Base-by-base conservation (phyloP, 345 rosid species). In the Pseudoturritis turrita region DNA sequence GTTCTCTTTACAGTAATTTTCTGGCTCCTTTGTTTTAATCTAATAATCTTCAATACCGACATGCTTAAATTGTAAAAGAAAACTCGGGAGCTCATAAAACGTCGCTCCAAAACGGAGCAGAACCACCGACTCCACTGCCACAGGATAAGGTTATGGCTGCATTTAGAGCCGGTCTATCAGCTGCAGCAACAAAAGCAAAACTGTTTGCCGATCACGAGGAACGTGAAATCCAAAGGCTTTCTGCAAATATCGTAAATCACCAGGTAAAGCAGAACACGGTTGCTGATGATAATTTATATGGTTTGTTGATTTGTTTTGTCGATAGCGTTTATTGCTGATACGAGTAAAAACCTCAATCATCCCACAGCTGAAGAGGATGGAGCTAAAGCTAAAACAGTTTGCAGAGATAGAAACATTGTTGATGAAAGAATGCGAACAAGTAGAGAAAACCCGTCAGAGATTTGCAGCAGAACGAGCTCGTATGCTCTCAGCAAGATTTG, bases 161-260 rank as follows among this genome's bases (percentile, higher is more conserved):
- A 54, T 93, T 96, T 14, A 81, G 82, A 84, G 92, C 81, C 41
- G 97, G 99, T 72, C 90, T 95, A 80, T 79, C 96, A 68, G 96
- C 98, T 70, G 96, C 99, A 47, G 97, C 99, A 56, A 91, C 87
- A 25, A 95, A 95, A 80, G 93, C 96, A 40, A 95, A 95, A 77
- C 79, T 91, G 75, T 95, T 95, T 86, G 97, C 99, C 0, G 99
- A 95, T 80, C 99, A 95, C 72, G 99, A 95, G 79, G 99, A 95
- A 69, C 88, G 99, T 2, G 99, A 95, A 82, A 95, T 95, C 75
- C 99, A 95, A 80, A 88, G 98, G 77, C 85, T 91, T 13, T 91
- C 97, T 68, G 99, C 99, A 23, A 95, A 88, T 75, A 91, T 95
- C 21, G 81, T 95, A 75, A 95, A 95, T 75, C 91, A 95, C 78